Evolutionary conservation across 2,329 filamentous ascomycete species (phyloP).

Genomic region (Coniochaeta sp.): DNA sequence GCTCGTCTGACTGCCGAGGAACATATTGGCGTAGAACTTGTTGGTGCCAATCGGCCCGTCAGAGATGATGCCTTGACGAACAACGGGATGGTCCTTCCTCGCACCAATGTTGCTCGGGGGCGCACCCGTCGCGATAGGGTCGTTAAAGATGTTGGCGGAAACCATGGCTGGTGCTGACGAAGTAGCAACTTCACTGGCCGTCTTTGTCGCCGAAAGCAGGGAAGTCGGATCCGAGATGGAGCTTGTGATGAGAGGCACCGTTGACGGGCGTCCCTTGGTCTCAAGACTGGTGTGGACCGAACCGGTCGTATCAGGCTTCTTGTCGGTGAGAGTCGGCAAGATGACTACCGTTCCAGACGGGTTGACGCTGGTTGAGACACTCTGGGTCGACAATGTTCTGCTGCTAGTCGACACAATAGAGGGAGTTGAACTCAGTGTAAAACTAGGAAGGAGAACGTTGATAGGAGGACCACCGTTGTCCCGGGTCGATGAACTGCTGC

Average conservation of each 20-base stretch:
- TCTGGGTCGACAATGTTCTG: slow-evolving; percentile 14
- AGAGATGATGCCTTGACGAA: slow-evolving; percentile 41
- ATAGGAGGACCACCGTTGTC: not conserved
- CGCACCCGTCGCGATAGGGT: slow-evolving; percentile 44
- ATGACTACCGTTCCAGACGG: slow-evolving; percentile 26
- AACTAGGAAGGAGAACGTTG: not conserved
- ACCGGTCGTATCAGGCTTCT: slow-evolving; percentile 24
- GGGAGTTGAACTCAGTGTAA: not conserved
- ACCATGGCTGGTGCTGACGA: slow-evolving; percentile 19
- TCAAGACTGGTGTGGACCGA: slow-evolving; percentile 24
- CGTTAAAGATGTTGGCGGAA: slow-evolving; percentile 44
- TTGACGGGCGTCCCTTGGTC: slow-evolving; percentile 14
- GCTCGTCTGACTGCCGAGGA: slow-evolving; percentile 63
- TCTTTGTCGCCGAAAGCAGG: slow-evolving; percentile 18
- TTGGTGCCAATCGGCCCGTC: slow-evolving; percentile 59
- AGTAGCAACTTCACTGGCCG: slow-evolving; percentile 8
- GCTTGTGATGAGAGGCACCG: slow-evolving; percentile 16
- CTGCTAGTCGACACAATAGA: not conserved
- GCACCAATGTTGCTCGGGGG: slow-evolving; percentile 41
- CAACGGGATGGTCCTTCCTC: slow-evolving; percentile 51
- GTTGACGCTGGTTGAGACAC: slow-evolving; percentile 22
- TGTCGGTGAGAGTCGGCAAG: slow-evolving; percentile 19
- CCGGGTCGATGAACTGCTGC: no score
- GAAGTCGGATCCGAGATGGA: slow-evolving; percentile 27
- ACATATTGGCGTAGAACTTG: slow-evolving; percentile 78